Evolutionary conservation across 495 filamentous ascomycete species (phyloP).

Genomic region (Usnea hakonensis): DNA sequence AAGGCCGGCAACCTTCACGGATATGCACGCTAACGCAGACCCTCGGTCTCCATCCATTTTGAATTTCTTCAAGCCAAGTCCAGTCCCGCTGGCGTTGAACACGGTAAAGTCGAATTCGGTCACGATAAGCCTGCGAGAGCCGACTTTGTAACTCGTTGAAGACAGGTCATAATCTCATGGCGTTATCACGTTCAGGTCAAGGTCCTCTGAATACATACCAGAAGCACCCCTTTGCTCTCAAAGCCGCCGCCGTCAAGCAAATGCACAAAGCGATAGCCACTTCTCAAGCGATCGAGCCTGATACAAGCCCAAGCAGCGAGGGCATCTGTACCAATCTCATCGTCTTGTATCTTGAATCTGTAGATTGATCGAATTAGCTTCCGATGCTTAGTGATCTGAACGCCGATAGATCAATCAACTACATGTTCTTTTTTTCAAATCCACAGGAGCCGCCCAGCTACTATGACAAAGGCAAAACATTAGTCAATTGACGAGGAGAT

Average conservation of each 20-base stretch:
- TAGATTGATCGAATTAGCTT: slow-evolving; percentile 1
- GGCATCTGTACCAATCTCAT: slow-evolving; percentile 66
- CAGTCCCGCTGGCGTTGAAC: neutral
- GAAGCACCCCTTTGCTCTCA: slow-evolving; percentile 52
- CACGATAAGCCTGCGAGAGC: neutral
- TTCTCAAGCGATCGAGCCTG: slow-evolving; percentile 66
- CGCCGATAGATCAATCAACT: neutral
- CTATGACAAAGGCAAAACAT: neutral
- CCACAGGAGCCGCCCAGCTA: neutral
- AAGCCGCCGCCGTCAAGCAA: slow-evolving; percentile 58
- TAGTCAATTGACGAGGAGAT: neutral
- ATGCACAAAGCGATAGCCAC: slow-evolving; percentile 69
- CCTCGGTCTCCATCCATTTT: neutral
- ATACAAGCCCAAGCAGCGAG: slow-evolving; percentile 85
- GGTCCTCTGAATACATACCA: slow-evolving; percentile 60
- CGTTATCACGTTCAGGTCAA: neutral
- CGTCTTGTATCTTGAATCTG: slow-evolving; percentile 80
- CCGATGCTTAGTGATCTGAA: neutral
- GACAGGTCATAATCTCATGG: neutral
- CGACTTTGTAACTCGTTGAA: neutral
- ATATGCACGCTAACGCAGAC: neutral
- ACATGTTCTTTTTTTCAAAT: neutral
- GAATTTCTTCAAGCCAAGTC: neutral
- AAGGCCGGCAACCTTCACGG: neutral
- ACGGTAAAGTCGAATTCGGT: neutral